phyloP scores from a whole-genome alignment of 768 basidiomycete species.

The Suillus paluster region DNA sequence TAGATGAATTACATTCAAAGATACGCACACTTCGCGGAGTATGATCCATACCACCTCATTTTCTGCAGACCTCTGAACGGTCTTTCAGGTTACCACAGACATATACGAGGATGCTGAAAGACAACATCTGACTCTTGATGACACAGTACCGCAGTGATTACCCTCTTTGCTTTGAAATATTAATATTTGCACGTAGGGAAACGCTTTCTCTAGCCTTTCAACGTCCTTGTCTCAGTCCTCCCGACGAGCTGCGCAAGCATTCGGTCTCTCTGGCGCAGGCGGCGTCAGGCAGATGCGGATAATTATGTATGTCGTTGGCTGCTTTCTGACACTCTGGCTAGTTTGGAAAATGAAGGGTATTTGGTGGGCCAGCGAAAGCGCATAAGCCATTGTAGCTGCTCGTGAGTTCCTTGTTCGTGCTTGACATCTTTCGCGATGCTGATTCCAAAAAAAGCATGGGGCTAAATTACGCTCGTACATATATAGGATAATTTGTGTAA shows the following conservation, averaged over 20 bases:
- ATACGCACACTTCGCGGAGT: constrained; percentile 83
- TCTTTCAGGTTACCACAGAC: constrained; percentile 77
- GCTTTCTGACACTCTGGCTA: constrained; percentile 63
- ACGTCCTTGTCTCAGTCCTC: constrained; percentile 67
- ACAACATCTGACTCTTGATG: constrained; percentile 79
- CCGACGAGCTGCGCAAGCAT: constrained; percentile 71
- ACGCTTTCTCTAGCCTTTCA: constrained; percentile 70
- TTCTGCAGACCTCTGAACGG: constrained; percentile 3
- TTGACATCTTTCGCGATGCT: neutral
- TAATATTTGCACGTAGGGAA: constrained; percentile 45
- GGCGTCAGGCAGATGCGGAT: constrained; percentile 73
- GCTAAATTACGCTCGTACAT: neutral
- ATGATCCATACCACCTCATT: constrained; percentile 22
- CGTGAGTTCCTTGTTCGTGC: neutral
- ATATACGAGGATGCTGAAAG: constrained; percentile 84
- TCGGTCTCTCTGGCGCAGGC: constrained; percentile 64
- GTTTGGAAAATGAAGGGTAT: constrained; percentile 52
- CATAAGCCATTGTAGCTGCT: neutral
- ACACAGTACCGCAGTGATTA: constrained; percentile 57
- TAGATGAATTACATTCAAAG: constrained; percentile 86
- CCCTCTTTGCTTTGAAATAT: neutral
- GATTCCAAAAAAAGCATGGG: neutral
- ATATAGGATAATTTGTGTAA: neutral
- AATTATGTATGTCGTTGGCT: constrained; percentile 59
- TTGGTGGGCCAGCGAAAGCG: constrained; percentile 39